Percentiles rank a stretch among this genome's conserved stretches.
These are phyloP conservation scores for Gonapodya sp. DNA, from an alignment of 192 early-diverging fungal species.

Conservation along the genomic window DNA sequence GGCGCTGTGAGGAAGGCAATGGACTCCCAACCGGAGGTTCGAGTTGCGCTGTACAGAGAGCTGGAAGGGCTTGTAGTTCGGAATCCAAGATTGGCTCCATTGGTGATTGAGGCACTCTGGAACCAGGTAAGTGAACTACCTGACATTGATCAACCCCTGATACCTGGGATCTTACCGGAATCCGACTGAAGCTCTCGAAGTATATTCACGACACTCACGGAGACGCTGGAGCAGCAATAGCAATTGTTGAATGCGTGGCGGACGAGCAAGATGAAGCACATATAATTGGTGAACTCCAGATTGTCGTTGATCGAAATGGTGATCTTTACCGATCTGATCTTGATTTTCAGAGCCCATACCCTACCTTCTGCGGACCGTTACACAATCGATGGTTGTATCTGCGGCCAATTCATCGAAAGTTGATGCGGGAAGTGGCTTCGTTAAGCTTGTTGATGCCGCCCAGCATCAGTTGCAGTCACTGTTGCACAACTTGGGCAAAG, in stretches of 20 bases:
- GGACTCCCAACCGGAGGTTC: background rate
- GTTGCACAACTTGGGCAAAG: background rate
- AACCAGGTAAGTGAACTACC: background rate
- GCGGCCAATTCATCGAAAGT: too few species aligned
- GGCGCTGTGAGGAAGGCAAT: background rate
- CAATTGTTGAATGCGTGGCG: background rate
- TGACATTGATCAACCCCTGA: background rate
- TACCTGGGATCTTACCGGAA: background rate
- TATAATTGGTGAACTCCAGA: background rate
- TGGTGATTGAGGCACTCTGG: background rate
- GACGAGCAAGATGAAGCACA: background rate
- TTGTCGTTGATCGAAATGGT: background rate
- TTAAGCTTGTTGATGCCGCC: background rate
- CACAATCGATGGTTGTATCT: background rate
- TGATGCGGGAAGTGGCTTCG: background rate
- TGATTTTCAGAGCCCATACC: background rate
- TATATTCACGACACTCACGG: background rate
- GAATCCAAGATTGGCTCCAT: background rate
- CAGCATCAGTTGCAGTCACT: background rate
- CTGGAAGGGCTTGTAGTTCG: background rate
- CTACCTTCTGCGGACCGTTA: background rate
- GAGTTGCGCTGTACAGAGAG: background rate
- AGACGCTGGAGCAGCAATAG: background rate
- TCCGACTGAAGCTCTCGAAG: background rate
- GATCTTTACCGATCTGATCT: background rate